Percentiles rank a stretch among this genome's conserved stretches.
phyloP scores from a whole-genome alignment of 192 early-diverging fungal species.

The Chytriomyces hyalinus region DNA sequence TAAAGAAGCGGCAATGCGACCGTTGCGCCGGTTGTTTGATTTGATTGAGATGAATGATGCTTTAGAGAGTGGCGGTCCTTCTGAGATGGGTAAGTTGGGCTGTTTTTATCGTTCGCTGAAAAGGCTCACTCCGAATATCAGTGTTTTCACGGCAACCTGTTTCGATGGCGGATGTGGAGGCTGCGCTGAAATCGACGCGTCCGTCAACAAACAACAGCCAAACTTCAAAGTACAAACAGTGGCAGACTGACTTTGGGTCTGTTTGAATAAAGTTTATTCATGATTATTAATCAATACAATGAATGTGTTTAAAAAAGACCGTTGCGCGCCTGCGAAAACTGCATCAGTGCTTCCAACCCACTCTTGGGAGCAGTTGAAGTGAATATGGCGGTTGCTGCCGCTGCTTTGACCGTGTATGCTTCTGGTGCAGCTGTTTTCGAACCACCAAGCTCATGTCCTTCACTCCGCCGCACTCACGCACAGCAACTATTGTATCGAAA shows the following conservation, averaged over 20 bases:
- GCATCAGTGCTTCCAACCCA: background rate
- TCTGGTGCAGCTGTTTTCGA: background rate
- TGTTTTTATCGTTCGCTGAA: no score
- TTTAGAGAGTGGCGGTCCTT: background rate
- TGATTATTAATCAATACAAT: background rate
- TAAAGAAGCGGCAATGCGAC: conserved; percentile 63
- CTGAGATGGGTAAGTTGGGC: conserved; percentile 4
- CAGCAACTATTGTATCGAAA: background rate
- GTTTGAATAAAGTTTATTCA: no score
- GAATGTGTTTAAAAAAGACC: background rate
- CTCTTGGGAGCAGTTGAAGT: background rate
- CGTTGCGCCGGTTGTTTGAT: conserved; percentile 57
- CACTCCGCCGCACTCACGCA: background rate
- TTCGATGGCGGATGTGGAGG: conserved; percentile 18
- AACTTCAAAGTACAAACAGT: conserved; percentile 14
- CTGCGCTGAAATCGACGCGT: conserved; percentile 13
- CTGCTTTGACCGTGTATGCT: background rate
- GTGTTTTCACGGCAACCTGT: conserved; percentile 19
- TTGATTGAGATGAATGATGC: conserved; percentile 43
- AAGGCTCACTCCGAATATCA: background rate
- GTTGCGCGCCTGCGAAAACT: background rate
- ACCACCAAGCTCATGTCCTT: background rate
- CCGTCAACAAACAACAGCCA: conserved; percentile 20
- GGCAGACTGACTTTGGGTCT: conserved; percentile 20
- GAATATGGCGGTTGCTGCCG: background rate